These are phyloP conservation scores for Rossbeevera mucosa DNA, from an alignment of 768 basidiomycete species.

Conservation along the genomic window DNA sequence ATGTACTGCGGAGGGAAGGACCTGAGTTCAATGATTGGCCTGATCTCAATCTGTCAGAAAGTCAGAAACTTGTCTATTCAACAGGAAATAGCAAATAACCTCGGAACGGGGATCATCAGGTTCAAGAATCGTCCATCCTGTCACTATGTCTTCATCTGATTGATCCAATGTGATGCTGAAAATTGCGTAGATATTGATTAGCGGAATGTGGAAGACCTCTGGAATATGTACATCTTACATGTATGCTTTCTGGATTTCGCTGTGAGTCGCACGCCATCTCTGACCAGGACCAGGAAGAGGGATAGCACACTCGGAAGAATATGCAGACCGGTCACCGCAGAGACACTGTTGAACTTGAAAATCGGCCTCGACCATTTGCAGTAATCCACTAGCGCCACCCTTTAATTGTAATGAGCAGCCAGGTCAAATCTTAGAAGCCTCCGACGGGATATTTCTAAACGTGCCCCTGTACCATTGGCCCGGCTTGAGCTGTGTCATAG, in stretches of 20 bases:
- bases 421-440: not conserved
- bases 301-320: not conserved
- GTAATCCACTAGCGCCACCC: not conserved
- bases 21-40: not conserved
- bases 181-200: not conserved
- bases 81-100: not conserved
- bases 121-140: not conserved
- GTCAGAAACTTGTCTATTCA: not conserved
- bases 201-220: not conserved
- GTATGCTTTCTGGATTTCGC: not conserved
- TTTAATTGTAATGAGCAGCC: not conserved
- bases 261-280: not conserved
- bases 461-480: not conserved
- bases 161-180: not conserved
- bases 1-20: not conserved
- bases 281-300: not conserved
- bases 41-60: not conserved
- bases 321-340: no score
- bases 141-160: no score
- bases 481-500: not conserved
- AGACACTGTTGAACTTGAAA: not conserved
- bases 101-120: not conserved
- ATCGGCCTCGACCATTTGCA: not conserved
- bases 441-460: not conserved
- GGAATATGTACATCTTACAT: not conserved